phyloP scores from a whole-genome alignment of 495 filamentous ascomycete genomes.

The Penicillium diatomitis region DNA sequence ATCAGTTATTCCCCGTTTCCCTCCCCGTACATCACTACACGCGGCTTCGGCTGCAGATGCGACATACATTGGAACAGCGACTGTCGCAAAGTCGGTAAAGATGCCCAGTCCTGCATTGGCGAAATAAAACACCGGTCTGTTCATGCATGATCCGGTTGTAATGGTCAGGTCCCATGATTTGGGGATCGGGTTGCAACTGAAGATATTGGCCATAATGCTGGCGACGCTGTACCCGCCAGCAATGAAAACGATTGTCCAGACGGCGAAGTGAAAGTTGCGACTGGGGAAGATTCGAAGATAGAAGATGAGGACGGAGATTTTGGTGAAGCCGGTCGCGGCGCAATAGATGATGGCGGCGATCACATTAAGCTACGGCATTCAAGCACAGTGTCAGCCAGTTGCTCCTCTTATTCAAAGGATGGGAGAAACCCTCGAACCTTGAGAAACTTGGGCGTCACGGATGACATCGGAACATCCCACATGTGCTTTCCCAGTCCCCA shows the following conservation, averaged over 20 bases:
- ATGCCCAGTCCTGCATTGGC: conserved; percentile 28
- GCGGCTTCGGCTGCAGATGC: too few species aligned
- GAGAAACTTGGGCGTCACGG: conserved; percentile 9
- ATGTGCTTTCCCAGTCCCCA: conserved; percentile 25
- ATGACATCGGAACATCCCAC: conserved; percentile 15
- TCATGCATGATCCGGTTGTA: conserved; percentile 17
- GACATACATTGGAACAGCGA: conserved; percentile 29
- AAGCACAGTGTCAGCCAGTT: neutral
- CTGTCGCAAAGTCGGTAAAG: conserved; percentile 29
- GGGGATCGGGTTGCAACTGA: conserved; percentile 23
- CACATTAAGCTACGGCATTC: conserved; percentile 13
- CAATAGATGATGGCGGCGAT: conserved; percentile 27
- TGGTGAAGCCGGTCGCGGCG: conserved; percentile 28
- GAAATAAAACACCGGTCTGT: conserved; percentile 25
- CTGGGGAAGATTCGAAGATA: conserved; percentile 42
- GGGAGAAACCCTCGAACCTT: conserved; percentile 6
- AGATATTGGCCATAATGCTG: conserved; percentile 24
- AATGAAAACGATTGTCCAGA: conserved; percentile 25
- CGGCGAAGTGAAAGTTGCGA: conserved; percentile 21
- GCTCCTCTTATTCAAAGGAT: neutral
- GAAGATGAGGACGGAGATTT: conserved; percentile 37
- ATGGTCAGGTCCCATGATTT: conserved; percentile 24
- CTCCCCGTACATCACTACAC: neutral
- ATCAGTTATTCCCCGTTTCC: neutral
- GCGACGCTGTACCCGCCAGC: conserved; percentile 26